Evolutionary conservation across 768 basidiomycete species (phyloP), one percentile per base, ranked within the genome.

Genomic region (Tylopilus balloui): DNA sequence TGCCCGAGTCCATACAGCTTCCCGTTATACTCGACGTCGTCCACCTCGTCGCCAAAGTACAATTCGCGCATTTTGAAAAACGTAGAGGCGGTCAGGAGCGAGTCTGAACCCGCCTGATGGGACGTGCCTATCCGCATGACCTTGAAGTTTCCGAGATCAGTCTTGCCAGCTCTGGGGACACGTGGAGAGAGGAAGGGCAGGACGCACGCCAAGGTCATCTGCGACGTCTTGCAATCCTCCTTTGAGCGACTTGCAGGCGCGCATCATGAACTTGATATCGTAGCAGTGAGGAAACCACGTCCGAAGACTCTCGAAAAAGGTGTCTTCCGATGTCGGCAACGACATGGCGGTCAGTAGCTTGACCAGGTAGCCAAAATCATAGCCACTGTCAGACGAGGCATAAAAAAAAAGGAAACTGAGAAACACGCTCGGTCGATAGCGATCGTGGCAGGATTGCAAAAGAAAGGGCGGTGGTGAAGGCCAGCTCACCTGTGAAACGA

Each of bases 311-410:
- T 88, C 81, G 66, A 97, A 96, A 73, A 98, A 98, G 6, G 79
- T 78, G 54, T 88, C 86, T 71, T 99, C 96, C 21, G 83, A 83
- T 17, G 84, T 83, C 9, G 96, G 96, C 51, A 98, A 71, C 38
- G 92, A 88, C 60, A 85, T 75, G 53, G 80, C 86, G 20, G 90
- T 88, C 43, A 99, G 78, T 35, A 98, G 79, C 67, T 95, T 96
- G 69, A 99, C 83, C 59, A 99, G 88, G 67, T 98, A 99, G 29
- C 96, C 96, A 71, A 99, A 98, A 69, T 99, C 96, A 70, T 98
- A 98, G 42, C 95, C 96, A 68, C 95, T 98, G 62, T 45, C 56
- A 40, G 34, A 38, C 25, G 19, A 31, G 25, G 9, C n/a, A 35
- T 6, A 40, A 42, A 41, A 27, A 34, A 14, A 24, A 38, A 29